phyloP scores from a whole-genome alignment of 768 basidiomycete species.

The Russula emetica region DNA sequence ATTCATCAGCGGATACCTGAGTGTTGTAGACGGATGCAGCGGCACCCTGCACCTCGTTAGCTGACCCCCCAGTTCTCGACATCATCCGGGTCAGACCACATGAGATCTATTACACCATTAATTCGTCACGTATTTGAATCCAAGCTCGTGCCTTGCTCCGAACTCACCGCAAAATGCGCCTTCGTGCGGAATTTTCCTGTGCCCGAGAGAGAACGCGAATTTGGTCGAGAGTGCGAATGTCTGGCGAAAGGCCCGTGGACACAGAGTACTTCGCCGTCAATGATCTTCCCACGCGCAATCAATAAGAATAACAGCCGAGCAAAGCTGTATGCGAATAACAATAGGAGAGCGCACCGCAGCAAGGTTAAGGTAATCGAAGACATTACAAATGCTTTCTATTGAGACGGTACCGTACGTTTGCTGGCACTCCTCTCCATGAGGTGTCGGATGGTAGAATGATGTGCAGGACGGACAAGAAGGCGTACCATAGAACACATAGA shows the following conservation, averaged over 20 bases:
- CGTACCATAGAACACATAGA: slow-evolving; percentile 96
- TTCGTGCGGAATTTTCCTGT: slow-evolving; percentile 98
- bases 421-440: slow-evolving; percentile 80
- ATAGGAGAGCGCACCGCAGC: slow-evolving; percentile 63
- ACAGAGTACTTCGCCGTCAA: slow-evolving; percentile 87
- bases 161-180: slow-evolving; percentile 89
- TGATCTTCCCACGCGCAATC: slow-evolving; percentile 55
- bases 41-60: slow-evolving; percentile 92
- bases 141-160: not conserved
- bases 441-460: slow-evolving; percentile 13
- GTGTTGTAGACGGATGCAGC: not conserved
- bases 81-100: slow-evolving; percentile 98
- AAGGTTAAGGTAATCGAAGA: slow-evolving; percentile 93
- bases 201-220: slow-evolving; percentile 88
- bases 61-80: slow-evolving; percentile 96
- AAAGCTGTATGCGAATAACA: not conserved
- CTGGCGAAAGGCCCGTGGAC: slow-evolving; percentile 96
- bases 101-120: slow-evolving; percentile 57
- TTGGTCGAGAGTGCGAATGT: slow-evolving; percentile 92
- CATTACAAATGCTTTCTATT: slow-evolving; percentile 96
- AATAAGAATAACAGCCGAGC: not conserved
- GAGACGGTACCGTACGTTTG: slow-evolving; percentile 94
- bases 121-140: not conserved
- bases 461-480: not conserved
- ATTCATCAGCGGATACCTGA: slow-evolving; percentile 12